Evolutionary conservation across 106 monocot genomes (phyloP).

Genomic region (Acorus calamus): DNA sequence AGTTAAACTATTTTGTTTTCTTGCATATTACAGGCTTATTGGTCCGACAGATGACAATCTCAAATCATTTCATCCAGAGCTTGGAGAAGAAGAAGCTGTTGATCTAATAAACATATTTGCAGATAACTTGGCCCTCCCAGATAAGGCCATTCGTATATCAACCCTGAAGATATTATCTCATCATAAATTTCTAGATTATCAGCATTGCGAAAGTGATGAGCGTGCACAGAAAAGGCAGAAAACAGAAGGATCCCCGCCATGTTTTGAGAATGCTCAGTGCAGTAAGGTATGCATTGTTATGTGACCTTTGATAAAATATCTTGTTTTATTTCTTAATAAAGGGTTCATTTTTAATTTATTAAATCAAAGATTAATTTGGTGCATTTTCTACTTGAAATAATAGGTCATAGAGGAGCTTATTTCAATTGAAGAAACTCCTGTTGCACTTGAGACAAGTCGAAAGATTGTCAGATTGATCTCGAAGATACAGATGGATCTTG

Average conservation of each 20-base stretch:
- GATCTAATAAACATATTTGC: constrained; percentile 31
- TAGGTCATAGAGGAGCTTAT: constrained; percentile 70
- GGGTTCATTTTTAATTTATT: not conserved
- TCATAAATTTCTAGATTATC: constrained; percentile 26
- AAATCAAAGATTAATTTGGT: not conserved
- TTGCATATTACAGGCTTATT: constrained; percentile 7
- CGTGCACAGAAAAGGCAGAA: constrained; percentile 59
- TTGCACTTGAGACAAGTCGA: constrained; percentile 50
- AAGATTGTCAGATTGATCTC: constrained; percentile 42
- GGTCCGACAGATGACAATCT: constrained; percentile 7
- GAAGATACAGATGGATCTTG: constrained; percentile 50
- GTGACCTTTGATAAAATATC: constrained; percentile 1
- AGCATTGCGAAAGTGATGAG: constrained; percentile 22
- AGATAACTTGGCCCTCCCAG: constrained; percentile 45
- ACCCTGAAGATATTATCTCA: constrained; percentile 83
- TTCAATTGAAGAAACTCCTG: constrained; percentile 49
- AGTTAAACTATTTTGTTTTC: not conserved
- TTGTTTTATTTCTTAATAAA: constrained; percentile 2
- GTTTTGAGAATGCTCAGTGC: constrained; percentile 17
- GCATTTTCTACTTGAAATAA: not conserved
- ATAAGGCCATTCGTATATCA: constrained; percentile 60
- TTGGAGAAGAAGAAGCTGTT: constrained; percentile 20
- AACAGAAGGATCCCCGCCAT: constrained; percentile 33
- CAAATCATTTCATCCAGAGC: constrained; percentile 7
- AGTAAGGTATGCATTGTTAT: constrained; percentile 40